phyloP scores from a whole-genome alignment of 164 flowering plant genomes.

The Hamamelis virginiana region DNA sequence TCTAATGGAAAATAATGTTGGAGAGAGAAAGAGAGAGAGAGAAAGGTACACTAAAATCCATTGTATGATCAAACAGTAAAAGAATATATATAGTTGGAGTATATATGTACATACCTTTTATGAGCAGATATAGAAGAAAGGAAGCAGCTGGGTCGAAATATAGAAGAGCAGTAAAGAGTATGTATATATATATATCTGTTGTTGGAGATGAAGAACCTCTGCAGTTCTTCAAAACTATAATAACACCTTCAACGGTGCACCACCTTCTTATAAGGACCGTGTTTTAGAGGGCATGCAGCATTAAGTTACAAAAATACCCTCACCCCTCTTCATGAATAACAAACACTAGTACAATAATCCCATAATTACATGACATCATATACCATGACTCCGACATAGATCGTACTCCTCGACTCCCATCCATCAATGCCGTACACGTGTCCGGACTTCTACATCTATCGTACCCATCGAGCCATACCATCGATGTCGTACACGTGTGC shows the following conservation, averaged over 20 bases:
- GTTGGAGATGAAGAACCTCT: too few relatives aligned
- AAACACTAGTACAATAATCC: not conserved
- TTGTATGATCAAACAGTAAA: too few relatives aligned
- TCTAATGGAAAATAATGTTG: too few relatives aligned
- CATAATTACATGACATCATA: slow-evolving; percentile 11
- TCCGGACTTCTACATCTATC: slow-evolving; percentile 22
- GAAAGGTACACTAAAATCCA: too few relatives aligned
- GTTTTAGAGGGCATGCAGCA: not conserved
- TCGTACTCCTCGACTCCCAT: slow-evolving; percentile 8
- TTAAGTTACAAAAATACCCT: slow-evolving; percentile 13
- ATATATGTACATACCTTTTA: not conserved
- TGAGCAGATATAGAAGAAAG: not conserved
- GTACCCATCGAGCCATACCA: not conserved
- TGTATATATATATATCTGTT: too few relatives aligned
- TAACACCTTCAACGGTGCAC: not conserved
- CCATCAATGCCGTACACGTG: slow-evolving; percentile 32
- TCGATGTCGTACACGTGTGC: slow-evolving; percentile 34
- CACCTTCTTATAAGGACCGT: slow-evolving; percentile 17
- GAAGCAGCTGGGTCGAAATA: not conserved
- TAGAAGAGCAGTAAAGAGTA: not conserved
- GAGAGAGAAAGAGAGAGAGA: too few relatives aligned
- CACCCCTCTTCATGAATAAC: not conserved
- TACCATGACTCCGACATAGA: slow-evolving; percentile 5
- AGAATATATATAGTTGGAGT: too few relatives aligned
- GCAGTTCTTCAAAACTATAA: not conserved